phyloP scores from a whole-genome alignment of 495 filamentous ascomycete genomes.

The Schizothecium vesticola region DNA sequence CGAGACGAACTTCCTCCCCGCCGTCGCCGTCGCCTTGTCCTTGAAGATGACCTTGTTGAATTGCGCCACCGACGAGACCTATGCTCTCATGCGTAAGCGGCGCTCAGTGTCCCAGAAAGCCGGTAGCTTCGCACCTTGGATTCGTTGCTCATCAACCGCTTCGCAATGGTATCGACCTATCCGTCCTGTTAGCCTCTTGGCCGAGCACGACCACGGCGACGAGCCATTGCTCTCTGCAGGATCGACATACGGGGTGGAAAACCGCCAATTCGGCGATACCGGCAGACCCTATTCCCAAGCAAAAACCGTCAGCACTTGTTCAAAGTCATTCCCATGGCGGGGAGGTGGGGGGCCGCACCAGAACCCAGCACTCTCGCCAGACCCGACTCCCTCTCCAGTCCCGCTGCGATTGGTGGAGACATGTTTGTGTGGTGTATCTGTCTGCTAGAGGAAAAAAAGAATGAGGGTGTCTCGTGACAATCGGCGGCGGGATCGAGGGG shows the following conservation, averaged over 20 bases:
- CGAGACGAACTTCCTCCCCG: slow-evolving; percentile 79
- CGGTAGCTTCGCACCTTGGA: slow-evolving; percentile 49
- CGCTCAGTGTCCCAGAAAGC: too few relatives aligned
- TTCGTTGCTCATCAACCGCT: slow-evolving; percentile 99
- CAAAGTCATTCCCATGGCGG: neutral
- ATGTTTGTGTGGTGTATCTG: slow-evolving; percentile 27
- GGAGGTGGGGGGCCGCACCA: slow-evolving; percentile 49
- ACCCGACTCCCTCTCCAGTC: slow-evolving; percentile 83
- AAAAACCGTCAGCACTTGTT: neutral
- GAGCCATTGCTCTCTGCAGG: slow-evolving; percentile 12
- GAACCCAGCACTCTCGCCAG: slow-evolving; percentile 83
- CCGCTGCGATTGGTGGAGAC: slow-evolving; percentile 42
- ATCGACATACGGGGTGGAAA: slow-evolving; percentile 79
- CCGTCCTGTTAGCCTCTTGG: neutral
- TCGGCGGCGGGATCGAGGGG: neutral
- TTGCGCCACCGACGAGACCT: slow-evolving; percentile 56
- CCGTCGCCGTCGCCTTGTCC: slow-evolving; percentile 68
- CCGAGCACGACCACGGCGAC: neutral
- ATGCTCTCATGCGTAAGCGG: neutral
- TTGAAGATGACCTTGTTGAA: slow-evolving; percentile 92
- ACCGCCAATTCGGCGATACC: slow-evolving; percentile 94
- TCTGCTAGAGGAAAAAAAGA: slow-evolving; percentile 1
- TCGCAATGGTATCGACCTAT: slow-evolving; percentile 95
- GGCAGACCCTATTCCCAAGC: slow-evolving; percentile 60
- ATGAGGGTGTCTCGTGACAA: neutral